Evolutionary conservation across 352 stramenopile genomes (phyloP).

Genomic region (Peronospora destructor): DNA sequence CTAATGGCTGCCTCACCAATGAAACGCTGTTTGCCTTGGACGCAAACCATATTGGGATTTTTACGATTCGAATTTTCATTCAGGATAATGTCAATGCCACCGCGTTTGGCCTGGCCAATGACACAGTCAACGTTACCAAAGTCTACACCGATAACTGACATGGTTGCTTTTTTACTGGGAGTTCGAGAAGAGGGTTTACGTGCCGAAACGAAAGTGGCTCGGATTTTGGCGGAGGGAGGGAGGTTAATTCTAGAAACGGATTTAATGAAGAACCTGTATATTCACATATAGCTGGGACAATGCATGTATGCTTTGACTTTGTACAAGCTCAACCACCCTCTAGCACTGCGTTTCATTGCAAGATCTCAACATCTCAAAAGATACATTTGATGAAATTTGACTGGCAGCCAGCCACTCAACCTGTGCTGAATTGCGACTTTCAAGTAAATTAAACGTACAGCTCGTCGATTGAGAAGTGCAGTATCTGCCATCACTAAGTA

Average conservation of each 20-base stretch:
- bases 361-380: background rate
- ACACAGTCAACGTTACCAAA: constrained; percentile 95
- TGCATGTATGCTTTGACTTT: background rate
- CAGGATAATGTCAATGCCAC: constrained; percentile 98
- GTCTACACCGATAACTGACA: constrained; percentile 97
- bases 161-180: constrained; percentile 30
- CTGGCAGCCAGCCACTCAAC: constrained; percentile 13
- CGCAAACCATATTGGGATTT: constrained; percentile 90
- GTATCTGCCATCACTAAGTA: background rate
- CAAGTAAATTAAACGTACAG: background rate
- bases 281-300: constrained; percentile 5
- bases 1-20: constrained; percentile 89
- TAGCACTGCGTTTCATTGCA: constrained; percentile 1
- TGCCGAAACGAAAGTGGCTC: constrained; percentile 31
- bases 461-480: too few species aligned
- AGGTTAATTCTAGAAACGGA: constrained; percentile 20
- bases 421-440: background rate
- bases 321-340: background rate
- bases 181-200: constrained; percentile 8
- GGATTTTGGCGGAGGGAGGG: constrained; percentile 6
- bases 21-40: constrained; percentile 89
- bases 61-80: constrained; percentile 99
- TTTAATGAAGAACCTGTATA: constrained; percentile 8
- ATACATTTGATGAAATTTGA: background rate
- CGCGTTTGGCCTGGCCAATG: constrained; percentile 93